Percentiles rank a stretch among this genome's conserved stretches.
Evolutionary conservation across 805 yeast species (phyloP).

Genomic region (Starmerella ratchasimensis): DNA sequence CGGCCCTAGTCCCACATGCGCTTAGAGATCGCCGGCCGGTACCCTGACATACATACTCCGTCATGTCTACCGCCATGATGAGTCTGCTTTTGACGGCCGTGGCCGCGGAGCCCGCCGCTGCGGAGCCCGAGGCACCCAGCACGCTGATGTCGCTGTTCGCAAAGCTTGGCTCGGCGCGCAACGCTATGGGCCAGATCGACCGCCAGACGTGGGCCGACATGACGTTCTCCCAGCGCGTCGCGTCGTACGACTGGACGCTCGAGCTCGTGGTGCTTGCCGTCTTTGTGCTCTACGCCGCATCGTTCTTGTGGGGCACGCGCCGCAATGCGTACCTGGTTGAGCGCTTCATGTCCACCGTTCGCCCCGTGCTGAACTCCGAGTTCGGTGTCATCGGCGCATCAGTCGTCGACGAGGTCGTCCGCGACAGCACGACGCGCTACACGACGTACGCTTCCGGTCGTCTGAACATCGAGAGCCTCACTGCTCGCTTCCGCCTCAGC

Average conservation of each 20-base stretch:
- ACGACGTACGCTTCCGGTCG: constrained; percentile 81
- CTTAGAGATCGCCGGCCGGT: no score
- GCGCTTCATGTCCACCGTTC: constrained; percentile 37
- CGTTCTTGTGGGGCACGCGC: constrained; percentile 46
- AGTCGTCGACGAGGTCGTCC: constrained; percentile 31
- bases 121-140: not conserved
- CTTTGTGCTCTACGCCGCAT: constrained; percentile 35
- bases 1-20: no score
- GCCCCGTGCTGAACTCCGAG: constrained; percentile 44
- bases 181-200: constrained; percentile 1
- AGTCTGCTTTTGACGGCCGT: not conserved
- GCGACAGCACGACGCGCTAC: constrained; percentile 51
- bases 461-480: constrained; percentile 50
- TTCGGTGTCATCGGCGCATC: constrained; percentile 60
- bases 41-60: no score
- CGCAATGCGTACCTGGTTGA: constrained; percentile 46
- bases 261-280: constrained; percentile 47
- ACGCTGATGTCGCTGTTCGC: not conserved
- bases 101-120: not conserved
- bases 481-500: constrained; percentile 47
- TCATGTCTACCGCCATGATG: not conserved
- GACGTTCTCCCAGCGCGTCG: constrained; percentile 46
- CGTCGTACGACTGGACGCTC: constrained; percentile 58
- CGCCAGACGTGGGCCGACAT: constrained; percentile 39
- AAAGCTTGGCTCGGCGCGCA: constrained; percentile 2